A percentile compares a stretch with the other conserved stretches of the same genome.
Evolutionary conservation across 805 yeast genomes (phyloP).

Genomic region (Candida sanyiensis): DNA sequence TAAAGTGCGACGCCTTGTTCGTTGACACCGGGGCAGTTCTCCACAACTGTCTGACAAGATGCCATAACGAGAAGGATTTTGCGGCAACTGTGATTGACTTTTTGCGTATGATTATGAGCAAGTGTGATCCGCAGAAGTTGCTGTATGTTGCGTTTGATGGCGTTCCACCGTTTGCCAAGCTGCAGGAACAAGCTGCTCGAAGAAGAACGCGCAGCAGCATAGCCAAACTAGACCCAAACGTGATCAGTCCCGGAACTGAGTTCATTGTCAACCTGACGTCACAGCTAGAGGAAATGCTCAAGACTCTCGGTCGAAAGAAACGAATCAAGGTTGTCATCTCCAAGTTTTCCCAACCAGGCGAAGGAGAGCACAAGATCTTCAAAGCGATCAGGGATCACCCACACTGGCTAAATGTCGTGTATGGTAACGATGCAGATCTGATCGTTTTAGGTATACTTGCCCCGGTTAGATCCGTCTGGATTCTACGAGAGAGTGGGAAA

Average conservation of each 20-base stretch:
- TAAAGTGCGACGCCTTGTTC: conserved; percentile 80
- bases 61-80: conserved; percentile 61
- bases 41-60: conserved; percentile 77
- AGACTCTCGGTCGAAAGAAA: conserved; percentile 70
- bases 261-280: conserved; percentile 79
- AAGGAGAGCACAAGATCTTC: conserved; percentile 97
- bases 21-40: conserved; percentile 92
- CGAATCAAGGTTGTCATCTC: conserved; percentile 66
- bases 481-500: conserved; percentile 60
- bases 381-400: conserved; percentile 68
- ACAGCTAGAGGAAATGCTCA: conserved; percentile 68
- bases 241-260: conserved; percentile 93
- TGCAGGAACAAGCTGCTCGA: conserved; percentile 92
- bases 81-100: conserved; percentile 44
- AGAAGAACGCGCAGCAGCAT: conserved; percentile 81
- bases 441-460: conserved; percentile 82
- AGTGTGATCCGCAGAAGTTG: conserved; percentile 60
- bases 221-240: conserved; percentile 76
- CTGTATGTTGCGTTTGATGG: conserved; percentile 96
- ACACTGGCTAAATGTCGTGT: conserved; percentile 77
- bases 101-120: conserved; percentile 18
- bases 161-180: conserved; percentile 93
- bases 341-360: conserved; percentile 92
- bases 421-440: conserved; percentile 91
- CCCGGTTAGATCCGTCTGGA: conserved; percentile 79